Evolutionary conservation across 768 basidiomycete species (phyloP), one percentile per base, ranked within the genome.

Genomic region (Rhizopogon roseolus): DNA sequence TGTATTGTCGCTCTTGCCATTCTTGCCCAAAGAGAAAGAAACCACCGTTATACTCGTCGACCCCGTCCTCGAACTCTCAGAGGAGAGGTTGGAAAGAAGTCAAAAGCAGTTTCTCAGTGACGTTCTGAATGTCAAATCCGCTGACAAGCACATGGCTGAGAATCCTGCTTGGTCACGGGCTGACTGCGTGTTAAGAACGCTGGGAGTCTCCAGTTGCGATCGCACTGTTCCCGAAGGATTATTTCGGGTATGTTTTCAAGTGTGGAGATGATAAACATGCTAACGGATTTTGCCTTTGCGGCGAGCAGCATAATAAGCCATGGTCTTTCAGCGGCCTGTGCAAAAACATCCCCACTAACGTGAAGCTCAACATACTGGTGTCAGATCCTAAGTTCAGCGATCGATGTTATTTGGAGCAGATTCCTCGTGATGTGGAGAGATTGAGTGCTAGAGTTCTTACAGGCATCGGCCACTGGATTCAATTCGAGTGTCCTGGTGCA

Each of bases 1-100:
- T 3, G 10, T 27, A n/a, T 37, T 56, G 50, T 54, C 55, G 29
- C 58, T 63, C 53, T 51, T 62, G 49, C 50, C 42, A n/a, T 46
- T 59, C 41, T 43, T 60, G 14, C 53, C 54, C 37, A 17, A 38
- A n/a, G 49, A 42, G 2, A 46, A 58, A 38, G 16, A 41, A 16
- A 50, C 38, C 8, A 41, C 51, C 6, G 28, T 54, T 41, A 36
- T 60, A 38, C 51, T 60, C 11, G 22, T 60, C 16, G 59, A 60
- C 38, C 57, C 62, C 2, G 45, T 53, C 8, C n/a, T 66, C 44
- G 19, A 54, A 3, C 29, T 25, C 1, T 0, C 37, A 2, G 5
- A 17, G 0, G 34, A 50, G 27, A 27, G 34, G 34, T 11, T 44
- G 16, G 4, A 50, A n/a, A 7, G 2, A 25, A 51, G 2, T 7